Evolutionary conservation across 129 eudicot species (phyloP).

Genomic region (Escallonia rubra): DNA sequence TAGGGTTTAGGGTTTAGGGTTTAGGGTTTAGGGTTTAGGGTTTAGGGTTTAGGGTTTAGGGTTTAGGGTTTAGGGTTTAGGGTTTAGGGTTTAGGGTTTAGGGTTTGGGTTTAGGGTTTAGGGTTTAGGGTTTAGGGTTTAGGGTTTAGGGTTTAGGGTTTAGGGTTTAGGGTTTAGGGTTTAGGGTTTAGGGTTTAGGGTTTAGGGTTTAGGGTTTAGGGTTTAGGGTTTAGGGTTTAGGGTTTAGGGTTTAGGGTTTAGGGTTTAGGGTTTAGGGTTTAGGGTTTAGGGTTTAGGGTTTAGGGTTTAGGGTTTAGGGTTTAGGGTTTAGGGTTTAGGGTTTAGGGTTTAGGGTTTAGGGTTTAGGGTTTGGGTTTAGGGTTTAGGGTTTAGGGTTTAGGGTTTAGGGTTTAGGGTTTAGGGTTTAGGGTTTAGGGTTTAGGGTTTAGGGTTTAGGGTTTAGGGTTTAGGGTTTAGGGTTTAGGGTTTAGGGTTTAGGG

Average conservation of each 20-base stretch:
- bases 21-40: slow-evolving; percentile 24
- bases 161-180: slow-evolving; percentile 18
- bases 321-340: no score
- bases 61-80: slow-evolving; percentile 13
- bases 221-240: slow-evolving; percentile 21
- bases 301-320: slow-evolving; percentile 19
- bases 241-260: slow-evolving; percentile 18
- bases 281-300: slow-evolving; percentile 20
- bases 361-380: slow-evolving; percentile 24
- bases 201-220: neutral
- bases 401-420: slow-evolving; percentile 20
- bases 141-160: slow-evolving; percentile 3
- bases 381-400: slow-evolving; percentile 19
- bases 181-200: slow-evolving; percentile 14
- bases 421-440: slow-evolving; percentile 24
- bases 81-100: slow-evolving; percentile 15
- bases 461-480: slow-evolving; percentile 23
- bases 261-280: slow-evolving; percentile 22
- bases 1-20: slow-evolving; percentile 18
- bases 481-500: slow-evolving; percentile 23
- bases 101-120: slow-evolving; percentile 21
- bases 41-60: slow-evolving; percentile 18
- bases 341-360: slow-evolving; percentile 25
- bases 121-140: slow-evolving; percentile 19
- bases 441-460: slow-evolving; percentile 21